Evolutionary conservation across 441 rosid species (phyloP), one percentile per base, ranked within the genome.

Genomic region (Bruguiera hainesii): DNA sequence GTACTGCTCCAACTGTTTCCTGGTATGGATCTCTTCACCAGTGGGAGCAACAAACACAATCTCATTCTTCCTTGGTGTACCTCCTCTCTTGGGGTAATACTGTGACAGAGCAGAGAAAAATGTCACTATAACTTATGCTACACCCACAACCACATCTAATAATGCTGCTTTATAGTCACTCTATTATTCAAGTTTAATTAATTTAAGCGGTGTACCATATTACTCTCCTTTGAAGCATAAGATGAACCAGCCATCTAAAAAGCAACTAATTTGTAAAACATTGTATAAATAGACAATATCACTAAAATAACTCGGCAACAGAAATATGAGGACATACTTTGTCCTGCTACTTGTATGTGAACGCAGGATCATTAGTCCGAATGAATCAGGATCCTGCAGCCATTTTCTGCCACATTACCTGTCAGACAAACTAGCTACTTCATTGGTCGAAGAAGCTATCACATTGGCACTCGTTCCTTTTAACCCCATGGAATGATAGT

Each of bases 11-110:
- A 94, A 76, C 62, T 84, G 93, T 74, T 84, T 91, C 66, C 85
- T 82, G 80, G 35, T 86, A 71, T 61, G 81, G 51, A 89, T 83
- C 83, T 89, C 96, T 55, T 89, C 94, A 18, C 99, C 98, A 25
- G 90, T 88, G 56, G 99, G 99, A 71, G 99, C 84, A 75, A 87
- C 70, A 72, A 91, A 91, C 81, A 85, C 71, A 73, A 88, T 84
- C 76, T 91, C 96, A 48, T 73, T 80, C 78, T 86, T 88, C 90
- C 83, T 87, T 55, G 87, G 85, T 33, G 91, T 76, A 2, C 96
- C 89, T 25, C 65, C 82, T 79, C 77, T 83, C 86, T 85, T 88
- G 16, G 91, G 88, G 11, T 75, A 60, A 70, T 77, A 83, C 97
- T 93, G 87, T 70, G 63, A 37, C 65, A 48, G 60, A 76, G 63